phyloP scores from a whole-genome alignment of 139 green algal species.

The Micractinium conductrix region DNA sequence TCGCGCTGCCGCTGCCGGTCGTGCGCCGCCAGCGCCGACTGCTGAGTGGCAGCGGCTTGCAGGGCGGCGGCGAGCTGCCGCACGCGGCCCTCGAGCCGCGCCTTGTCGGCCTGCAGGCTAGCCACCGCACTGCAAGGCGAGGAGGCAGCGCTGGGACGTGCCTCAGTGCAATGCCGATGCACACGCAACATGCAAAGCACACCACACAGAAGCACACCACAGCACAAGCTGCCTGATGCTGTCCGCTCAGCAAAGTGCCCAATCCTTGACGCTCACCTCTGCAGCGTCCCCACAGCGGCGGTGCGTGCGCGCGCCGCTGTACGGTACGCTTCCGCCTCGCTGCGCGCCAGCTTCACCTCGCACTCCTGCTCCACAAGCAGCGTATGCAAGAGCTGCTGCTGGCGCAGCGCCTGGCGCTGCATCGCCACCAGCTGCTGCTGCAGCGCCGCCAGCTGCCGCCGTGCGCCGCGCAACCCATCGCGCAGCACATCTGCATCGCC shows the following conservation, averaged over 20 bases:
- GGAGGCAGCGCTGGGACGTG: too few species aligned
- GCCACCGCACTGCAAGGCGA: conserved; percentile 24
- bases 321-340: conserved; percentile 32
- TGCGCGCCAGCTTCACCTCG: conserved; percentile 28
- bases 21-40: background rate
- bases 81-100: conserved; percentile 6
- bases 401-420: conserved; percentile 30
- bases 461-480: conserved; percentile 14
- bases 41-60: background rate
- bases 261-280: conserved; percentile 31
- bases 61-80: conserved; percentile 6
- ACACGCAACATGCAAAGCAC: too few species aligned
- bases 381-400: conserved; percentile 18
- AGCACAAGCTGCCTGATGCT: too few species aligned
- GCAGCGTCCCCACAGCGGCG: conserved; percentile 30
- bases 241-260: too few species aligned
- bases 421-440: conserved; percentile 24
- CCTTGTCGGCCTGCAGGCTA: conserved; percentile 4
- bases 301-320: conserved; percentile 5
- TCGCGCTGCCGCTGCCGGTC: background rate
- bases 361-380: conserved; percentile 37
- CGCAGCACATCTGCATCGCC: conserved; percentile 20
- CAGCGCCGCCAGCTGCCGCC: conserved; percentile 30
- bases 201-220: too few species aligned
- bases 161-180: too few species aligned